Conservation (phyloP, 768 basidiomycete genomes). For the Tephrocybe sp. region DNA sequence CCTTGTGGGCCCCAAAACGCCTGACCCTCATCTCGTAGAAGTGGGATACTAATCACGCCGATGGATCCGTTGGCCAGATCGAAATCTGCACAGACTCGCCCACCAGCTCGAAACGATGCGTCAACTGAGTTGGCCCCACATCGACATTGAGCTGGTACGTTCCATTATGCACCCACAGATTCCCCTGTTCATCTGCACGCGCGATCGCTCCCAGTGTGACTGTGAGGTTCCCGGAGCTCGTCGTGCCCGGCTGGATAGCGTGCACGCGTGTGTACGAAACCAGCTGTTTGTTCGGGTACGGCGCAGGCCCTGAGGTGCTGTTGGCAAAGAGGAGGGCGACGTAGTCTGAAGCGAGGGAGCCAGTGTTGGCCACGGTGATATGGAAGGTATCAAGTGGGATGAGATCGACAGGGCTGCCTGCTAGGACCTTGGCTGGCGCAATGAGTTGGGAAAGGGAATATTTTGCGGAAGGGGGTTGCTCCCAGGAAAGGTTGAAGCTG, state of each 20-base stretch:
- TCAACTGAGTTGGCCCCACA: slow-evolving; percentile 34
- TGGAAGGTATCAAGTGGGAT: slow-evolving; percentile 48
- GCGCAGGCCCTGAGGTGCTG: slow-evolving; percentile 46
- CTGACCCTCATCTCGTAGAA: too few species aligned
- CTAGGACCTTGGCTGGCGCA: slow-evolving; percentile 12
- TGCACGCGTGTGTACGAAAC: slow-evolving; percentile 45
- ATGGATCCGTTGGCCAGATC: neutral
- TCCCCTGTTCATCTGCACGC: slow-evolving; percentile 45
- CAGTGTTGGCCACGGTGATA: slow-evolving; percentile 48
- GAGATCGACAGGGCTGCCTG: slow-evolving; percentile 36
- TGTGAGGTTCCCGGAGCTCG: slow-evolving; percentile 22
- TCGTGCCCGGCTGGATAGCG: slow-evolving; percentile 24
- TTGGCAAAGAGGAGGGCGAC: slow-evolving; percentile 53
- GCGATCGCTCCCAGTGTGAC: slow-evolving; percentile 51
- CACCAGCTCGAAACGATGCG: slow-evolving; percentile 40
- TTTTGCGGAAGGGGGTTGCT: slow-evolving; percentile 26
- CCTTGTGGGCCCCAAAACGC: too few species aligned
- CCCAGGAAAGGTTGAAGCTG: slow-evolving; percentile 45
- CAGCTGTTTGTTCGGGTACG: slow-evolving; percentile 54
- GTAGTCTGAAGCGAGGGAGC: slow-evolving; percentile 50
- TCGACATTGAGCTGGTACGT: slow-evolving; percentile 44
- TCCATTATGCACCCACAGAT: slow-evolving; percentile 45
- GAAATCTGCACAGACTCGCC: slow-evolving; percentile 39
- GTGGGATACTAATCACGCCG: too few species aligned
- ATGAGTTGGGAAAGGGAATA: slow-evolving; percentile 45